Evolutionary conservation across 2,329 filamentous ascomycete species (phyloP), one percentile per base, ranked within the genome.

Genomic region (Apiospora koreana): DNA sequence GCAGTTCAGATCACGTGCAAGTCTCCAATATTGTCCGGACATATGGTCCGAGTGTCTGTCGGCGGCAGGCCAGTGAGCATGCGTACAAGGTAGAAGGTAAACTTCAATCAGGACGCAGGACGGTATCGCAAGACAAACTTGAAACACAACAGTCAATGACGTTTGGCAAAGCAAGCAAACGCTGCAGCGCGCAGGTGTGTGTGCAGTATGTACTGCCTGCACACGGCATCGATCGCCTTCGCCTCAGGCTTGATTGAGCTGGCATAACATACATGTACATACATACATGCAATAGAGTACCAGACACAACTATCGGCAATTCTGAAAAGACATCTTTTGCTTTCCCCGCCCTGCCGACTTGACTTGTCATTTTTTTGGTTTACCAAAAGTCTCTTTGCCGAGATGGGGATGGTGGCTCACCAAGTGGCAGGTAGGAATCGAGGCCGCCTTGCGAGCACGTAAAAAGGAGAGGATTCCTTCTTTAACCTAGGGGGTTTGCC

Each of bases 81-180:
- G n/a, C n/a, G n/a, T n/a, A n/a, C n/a, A n/a, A n/a, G n/a, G n/a
- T n/a, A n/a, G n/a, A 8, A 35, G 35, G 50, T 35, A 62, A 38
- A 62, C 50, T 62, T 62, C 50, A n/a, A 35, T 62, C 50, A 62
- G 25, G 25, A 54, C 25, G 5, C 50, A 62, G 16, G 25, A 58
- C 28, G 7, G 54, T 62, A 62, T 62, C 21, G 28, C 54, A 62
- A 62, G 54, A 62, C 54, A 62, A 62, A 38, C 21, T 62, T 62
- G 54, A 62, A 62, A 62, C 54, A 62, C 54, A 38, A 31, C 54
- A 38, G 54, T 38, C 28, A 18, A 58, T 62, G 54, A 38, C 31
- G 54, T 62, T 62, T 38, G 21, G 31, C 31, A 62, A 62, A 62
- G 54, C 54, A 62, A 62, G 54, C 54, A 62, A 62, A 62, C 54